Base-by-base conservation (phyloP, 768 basidiomycete genomes). In the Macrolepiota dolichaula region DNA sequence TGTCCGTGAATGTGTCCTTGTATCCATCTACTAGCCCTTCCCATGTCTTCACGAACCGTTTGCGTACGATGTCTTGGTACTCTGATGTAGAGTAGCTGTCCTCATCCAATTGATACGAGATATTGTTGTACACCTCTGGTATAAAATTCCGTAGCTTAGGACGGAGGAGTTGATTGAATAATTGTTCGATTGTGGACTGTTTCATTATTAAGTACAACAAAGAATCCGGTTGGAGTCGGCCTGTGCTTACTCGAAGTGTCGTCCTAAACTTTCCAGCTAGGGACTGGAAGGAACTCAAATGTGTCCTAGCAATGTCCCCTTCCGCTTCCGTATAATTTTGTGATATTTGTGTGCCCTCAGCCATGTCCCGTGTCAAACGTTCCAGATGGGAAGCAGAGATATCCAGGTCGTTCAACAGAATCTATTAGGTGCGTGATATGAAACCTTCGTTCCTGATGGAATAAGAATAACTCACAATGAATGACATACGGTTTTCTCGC, bases 131-230 rank as follows among this genome's bases (percentile, higher is more conserved):
- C 6, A 94, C 84, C 63, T 98, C 97, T 4, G 85, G 74, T 51
- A 98, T 80, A 50, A 98, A 78, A 37, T 85, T 90, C 25, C 97
- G 86, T 51, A 99, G 73, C 61, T 87, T 88, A 0, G 97, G 96
- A 19, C 96, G 84, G 67, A 96, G 82, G 10, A 98, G 79, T 70
- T 98, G 96, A 67, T 95, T 98, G 79, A 98, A 98, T 38, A 98
- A 79, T 67, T 96, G 94, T 66, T 99, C 97, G 27, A 97, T 77
- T 15, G 96, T 93, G 2, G 83, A 77, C 93, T 47, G 22, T 15
- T 40, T 46, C 17, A 10, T 25, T 5, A 22, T 54, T 22, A 61
- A 24, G 32, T 38, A 29, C 22, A 36, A n/a, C n/a, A 5, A 7
- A 62, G 37, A 37, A 53, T 51, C 2, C 6, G 29, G 22, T 17